Conservation (phyloP, 2,329 filamentous ascomycete genomes). For the Stagonosporopsis vannaccii region DNA sequence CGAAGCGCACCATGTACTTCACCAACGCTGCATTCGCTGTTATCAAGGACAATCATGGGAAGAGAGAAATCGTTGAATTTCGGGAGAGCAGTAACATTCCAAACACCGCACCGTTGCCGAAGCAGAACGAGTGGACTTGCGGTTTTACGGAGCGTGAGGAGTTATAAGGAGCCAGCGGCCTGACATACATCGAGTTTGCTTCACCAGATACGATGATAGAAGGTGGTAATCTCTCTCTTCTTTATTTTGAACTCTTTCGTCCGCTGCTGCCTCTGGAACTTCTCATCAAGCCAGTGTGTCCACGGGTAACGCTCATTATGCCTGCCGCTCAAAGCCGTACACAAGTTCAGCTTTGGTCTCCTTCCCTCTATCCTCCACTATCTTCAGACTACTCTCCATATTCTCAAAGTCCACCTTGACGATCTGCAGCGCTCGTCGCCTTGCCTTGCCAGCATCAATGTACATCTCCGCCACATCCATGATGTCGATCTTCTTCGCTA, state of each 20-base stretch:
- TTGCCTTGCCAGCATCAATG: conserved; percentile 15
- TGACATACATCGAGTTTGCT: no score
- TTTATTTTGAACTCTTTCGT: no score
- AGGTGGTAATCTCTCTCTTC: no score
- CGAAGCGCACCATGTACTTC: conserved; percentile 36
- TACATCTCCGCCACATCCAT: conserved; percentile 25
- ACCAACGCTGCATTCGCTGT: conserved; percentile 43
- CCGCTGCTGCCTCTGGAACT: not conserved
- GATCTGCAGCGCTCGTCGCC: conserved; percentile 20
- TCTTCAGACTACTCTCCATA: conserved; percentile 18
- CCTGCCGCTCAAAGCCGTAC: not conserved
- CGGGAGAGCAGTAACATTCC: conserved; percentile 44
- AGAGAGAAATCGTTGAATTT: conserved; percentile 42
- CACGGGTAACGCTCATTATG: not conserved
- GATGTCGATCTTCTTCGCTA: conserved; percentile 14
- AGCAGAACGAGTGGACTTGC: conserved; percentile 34
- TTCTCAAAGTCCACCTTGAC: conserved; percentile 23
- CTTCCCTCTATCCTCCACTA: conserved; percentile 10
- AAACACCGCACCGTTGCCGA: conserved; percentile 34
- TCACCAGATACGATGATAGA: no score
- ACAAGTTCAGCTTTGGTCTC: conserved; percentile 17
- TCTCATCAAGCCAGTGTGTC: not conserved
- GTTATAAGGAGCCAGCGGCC: not conserved
- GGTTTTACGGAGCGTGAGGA: conserved; percentile 19
- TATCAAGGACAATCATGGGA: conserved; percentile 30